Evolutionary conservation across 306 rosid genomes (phyloP).

Genomic region (Sesbania bispinosa): DNA sequence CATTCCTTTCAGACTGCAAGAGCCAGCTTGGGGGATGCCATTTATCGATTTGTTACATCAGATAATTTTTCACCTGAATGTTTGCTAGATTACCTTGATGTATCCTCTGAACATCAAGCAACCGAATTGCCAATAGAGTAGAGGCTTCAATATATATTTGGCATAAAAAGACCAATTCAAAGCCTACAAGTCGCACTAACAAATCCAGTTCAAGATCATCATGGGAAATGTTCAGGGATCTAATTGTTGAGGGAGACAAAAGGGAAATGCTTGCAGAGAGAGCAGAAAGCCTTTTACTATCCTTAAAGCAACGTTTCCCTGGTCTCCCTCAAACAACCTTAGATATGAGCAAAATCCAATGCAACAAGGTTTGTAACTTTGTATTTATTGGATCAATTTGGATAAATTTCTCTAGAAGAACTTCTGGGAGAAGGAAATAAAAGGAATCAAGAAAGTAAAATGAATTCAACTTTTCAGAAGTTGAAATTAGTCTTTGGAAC

Average conservation of each 20-base stretch:
- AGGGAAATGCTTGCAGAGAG: conserved; percentile 73
- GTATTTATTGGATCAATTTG: too few species aligned
- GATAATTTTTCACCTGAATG: conserved; percentile 75
- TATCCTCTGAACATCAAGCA: conserved; percentile 90
- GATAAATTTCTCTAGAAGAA: too few species aligned
- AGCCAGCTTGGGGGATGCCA: conserved; percentile 77
- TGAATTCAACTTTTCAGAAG: too few species aligned
- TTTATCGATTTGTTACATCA: conserved; percentile 61
- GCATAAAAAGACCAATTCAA: conserved; percentile 51
- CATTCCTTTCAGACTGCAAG: conserved; percentile 69
- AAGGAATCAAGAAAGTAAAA: too few species aligned
- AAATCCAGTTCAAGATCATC: conserved; percentile 64
- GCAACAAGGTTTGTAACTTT: conserved; percentile 80
- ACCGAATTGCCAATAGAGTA: conserved; percentile 71
- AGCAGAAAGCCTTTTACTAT: conserved; percentile 67
- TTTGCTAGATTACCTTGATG: conserved; percentile 65
- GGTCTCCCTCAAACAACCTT: conserved; percentile 86
- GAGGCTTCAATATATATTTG: conserved; percentile 81
- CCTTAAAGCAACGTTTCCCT: conserved; percentile 78
- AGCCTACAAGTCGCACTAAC: conserved; percentile 33
- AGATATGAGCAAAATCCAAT: conserved; percentile 82
- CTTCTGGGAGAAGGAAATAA: too few species aligned
- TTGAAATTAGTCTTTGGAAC: too few species aligned
- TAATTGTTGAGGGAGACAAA: conserved; percentile 83
- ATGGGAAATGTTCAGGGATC: conserved; percentile 91